Evolutionary conservation across 441 rosid genomes (phyloP).

Genomic region (Bocquillonia castaneifolia): DNA sequence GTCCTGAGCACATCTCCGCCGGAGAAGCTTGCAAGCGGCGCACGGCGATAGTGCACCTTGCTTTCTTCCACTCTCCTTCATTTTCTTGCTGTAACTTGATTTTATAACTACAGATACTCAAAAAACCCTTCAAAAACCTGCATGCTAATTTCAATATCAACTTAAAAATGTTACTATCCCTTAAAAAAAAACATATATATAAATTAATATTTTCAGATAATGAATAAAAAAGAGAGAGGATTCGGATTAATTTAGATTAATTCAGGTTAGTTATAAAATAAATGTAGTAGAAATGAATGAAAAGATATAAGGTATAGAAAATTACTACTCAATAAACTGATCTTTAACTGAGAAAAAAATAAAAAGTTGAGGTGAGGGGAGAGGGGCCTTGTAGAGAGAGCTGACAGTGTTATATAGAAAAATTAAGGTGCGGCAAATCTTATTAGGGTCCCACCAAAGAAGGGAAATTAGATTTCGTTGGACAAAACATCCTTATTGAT

Average conservation of each 20-base stretch:
- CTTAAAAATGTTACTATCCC: background rate
- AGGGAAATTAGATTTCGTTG: conserved; percentile 47
- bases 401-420: conserved; percentile 43
- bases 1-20: conserved; percentile 71
- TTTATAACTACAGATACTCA: background rate
- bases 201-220: too few species aligned
- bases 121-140: background rate
- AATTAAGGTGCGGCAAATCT: conserved; percentile 43
- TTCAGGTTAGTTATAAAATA: too few species aligned
- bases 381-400: conserved; percentile 22
- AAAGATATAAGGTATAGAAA: background rate
- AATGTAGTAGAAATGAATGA: too few species aligned
- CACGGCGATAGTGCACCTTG: conserved; percentile 62
- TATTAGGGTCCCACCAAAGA: conserved; percentile 43
- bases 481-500: conserved; percentile 47
- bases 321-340: background rate
- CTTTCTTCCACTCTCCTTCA: conserved; percentile 48
- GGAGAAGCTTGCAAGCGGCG: conserved; percentile 86
- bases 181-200: too few species aligned
- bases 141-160: conserved; percentile 2
- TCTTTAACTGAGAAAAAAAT: background rate
- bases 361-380: conserved; percentile 2
- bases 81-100: conserved; percentile 6
- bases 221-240: too few species aligned
- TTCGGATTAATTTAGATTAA: too few species aligned